A percentile compares a stretch with the other conserved stretches of the same genome.
These are phyloP conservation scores for Isatis lusitanica DNA, from an alignment of 441 rosid genomes.

Conservation along the genomic window DNA sequence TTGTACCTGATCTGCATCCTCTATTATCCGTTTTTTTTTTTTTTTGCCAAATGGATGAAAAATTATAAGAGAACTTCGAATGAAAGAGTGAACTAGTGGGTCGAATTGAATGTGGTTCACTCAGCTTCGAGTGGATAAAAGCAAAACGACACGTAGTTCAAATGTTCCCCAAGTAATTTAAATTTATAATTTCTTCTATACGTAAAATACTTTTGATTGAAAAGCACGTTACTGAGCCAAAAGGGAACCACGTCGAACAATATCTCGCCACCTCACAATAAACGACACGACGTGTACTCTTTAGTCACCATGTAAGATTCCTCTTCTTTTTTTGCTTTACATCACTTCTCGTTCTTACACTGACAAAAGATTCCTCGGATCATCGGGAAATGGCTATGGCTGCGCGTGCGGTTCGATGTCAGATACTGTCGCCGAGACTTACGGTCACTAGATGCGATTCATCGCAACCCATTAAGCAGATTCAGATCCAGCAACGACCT, in stretches of 20 bases:
- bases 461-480: slow-evolving; percentile 38
- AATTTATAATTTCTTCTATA: not conserved
- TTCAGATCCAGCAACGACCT: slow-evolving; percentile 37
- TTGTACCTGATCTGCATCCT: too few species aligned
- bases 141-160: slow-evolving; percentile 32
- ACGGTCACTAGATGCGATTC: slow-evolving; percentile 30
- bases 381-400: slow-evolving; percentile 47
- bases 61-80: too few species aligned
- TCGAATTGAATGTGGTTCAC: slow-evolving; percentile 8
- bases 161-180: not conserved
- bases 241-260: slow-evolving; percentile 34
- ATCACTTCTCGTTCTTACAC: not conserved
- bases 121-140: slow-evolving; percentile 25
- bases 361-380: slow-evolving; percentile 15
- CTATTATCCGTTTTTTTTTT: too few species aligned
- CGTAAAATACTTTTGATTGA: not conserved
- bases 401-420: slow-evolving; percentile 54
- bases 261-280: slow-evolving; percentile 35
- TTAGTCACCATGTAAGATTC: slow-evolving; percentile 35
- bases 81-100: not conserved
- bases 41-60: too few species aligned
- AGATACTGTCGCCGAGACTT: slow-evolving; percentile 25
- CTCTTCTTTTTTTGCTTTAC: not conserved
- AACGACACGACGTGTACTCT: slow-evolving; percentile 42
- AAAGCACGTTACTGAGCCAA: slow-evolving; percentile 31